Evolutionary conservation across 2,329 filamentous ascomycete genomes (phyloP).

Genomic region (Fusarium sp.): DNA sequence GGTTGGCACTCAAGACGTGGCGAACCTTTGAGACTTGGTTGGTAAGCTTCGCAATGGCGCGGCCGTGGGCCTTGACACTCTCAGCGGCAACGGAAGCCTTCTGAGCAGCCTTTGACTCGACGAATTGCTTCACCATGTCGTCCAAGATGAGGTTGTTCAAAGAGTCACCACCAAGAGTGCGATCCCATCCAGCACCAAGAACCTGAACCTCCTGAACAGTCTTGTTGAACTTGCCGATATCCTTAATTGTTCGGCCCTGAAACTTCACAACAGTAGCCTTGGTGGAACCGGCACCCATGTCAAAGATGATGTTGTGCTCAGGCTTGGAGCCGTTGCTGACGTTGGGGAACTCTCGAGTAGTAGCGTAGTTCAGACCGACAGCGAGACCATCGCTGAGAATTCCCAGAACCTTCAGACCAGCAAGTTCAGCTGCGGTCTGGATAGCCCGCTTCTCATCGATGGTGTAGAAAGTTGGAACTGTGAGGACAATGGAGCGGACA

Average conservation of each 20-base stretch:
- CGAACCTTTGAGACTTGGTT: slow-evolving; percentile 91
- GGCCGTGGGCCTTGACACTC: slow-evolving; percentile 79
- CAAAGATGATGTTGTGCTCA: slow-evolving; percentile 93
- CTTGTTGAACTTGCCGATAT: slow-evolving; percentile 94
- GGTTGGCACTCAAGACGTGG: slow-evolving; percentile 93
- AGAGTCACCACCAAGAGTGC: slow-evolving; percentile 87
- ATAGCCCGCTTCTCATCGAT: slow-evolving; percentile 90
- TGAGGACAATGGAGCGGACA: slow-evolving; percentile 87
- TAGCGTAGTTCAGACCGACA: slow-evolving; percentile 96
- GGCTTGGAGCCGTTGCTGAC: slow-evolving; percentile 86
- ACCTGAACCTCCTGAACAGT: slow-evolving; percentile 96
- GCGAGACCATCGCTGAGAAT: slow-evolving; percentile 91
- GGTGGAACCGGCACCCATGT: slow-evolving; percentile 97
- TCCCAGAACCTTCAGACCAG: slow-evolving; percentile 86
- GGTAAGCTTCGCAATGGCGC: slow-evolving; percentile 88
- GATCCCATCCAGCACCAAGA: slow-evolving; percentile 88
- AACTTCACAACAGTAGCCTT: slow-evolving; percentile 92
- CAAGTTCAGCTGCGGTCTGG: slow-evolving; percentile 85
- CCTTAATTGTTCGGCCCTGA: slow-evolving; percentile 90
- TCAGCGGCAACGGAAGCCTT: slow-evolving; percentile 72
- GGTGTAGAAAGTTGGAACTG: slow-evolving; percentile 91
- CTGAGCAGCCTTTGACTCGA: slow-evolving; percentile 76
- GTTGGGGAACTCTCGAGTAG: slow-evolving; percentile 87
- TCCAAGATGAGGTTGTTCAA: slow-evolving; percentile 90
- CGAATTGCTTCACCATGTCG: slow-evolving; percentile 86